These are phyloP conservation scores for Nevesoporus exiguus DNA, from an alignment of 768 basidiomycete species.

Conservation along the genomic window DNA sequence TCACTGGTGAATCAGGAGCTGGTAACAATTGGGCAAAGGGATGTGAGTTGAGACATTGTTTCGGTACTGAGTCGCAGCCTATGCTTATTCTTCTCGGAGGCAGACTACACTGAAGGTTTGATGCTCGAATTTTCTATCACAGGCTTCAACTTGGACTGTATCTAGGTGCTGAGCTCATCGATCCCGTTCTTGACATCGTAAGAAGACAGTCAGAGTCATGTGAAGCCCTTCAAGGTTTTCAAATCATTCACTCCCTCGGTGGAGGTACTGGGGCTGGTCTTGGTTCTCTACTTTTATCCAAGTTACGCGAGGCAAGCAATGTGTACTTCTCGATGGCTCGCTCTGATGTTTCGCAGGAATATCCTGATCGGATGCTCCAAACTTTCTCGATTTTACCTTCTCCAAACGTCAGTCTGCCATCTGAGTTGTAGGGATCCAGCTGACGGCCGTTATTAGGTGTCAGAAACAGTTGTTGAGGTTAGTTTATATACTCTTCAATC, in stretches of 20 bases:
- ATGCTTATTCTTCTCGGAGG: slow-evolving; percentile 21
- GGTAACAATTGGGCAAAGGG: slow-evolving; percentile 98
- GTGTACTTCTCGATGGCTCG: not conserved
- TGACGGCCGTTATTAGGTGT: slow-evolving; percentile 29
- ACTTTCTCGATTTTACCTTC: slow-evolving; percentile 55
- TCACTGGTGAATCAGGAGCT: slow-evolving; percentile 60
- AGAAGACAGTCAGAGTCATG: slow-evolving; percentile 78
- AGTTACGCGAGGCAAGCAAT: slow-evolving; percentile 67
- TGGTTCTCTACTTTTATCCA: slow-evolving; percentile 75
- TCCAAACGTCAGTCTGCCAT: slow-evolving; percentile 42
- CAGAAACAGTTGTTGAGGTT: slow-evolving; percentile 56
- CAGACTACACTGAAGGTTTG: slow-evolving; percentile 86
- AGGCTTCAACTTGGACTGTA: not conserved
- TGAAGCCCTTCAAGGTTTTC: slow-evolving; percentile 89
- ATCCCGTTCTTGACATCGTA: slow-evolving; percentile 77
- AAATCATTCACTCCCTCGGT: slow-evolving; percentile 84
- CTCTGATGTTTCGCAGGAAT: slow-evolving; percentile 47
- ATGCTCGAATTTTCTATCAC: not conserved
- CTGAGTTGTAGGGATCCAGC: not conserved
- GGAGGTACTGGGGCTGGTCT: slow-evolving; percentile 90
- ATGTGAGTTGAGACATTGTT: slow-evolving; percentile 50
- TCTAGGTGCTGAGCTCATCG: slow-evolving; percentile 86
- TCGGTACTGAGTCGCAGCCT: slow-evolving; percentile 1
- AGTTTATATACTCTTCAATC: slow-evolving; percentile 3
- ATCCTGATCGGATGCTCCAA: slow-evolving; percentile 44